Evolutionary conservation across 805 yeast species (phyloP), one percentile per base, ranked within the genome.

Genomic region (Torulaspora quercuum): DNA sequence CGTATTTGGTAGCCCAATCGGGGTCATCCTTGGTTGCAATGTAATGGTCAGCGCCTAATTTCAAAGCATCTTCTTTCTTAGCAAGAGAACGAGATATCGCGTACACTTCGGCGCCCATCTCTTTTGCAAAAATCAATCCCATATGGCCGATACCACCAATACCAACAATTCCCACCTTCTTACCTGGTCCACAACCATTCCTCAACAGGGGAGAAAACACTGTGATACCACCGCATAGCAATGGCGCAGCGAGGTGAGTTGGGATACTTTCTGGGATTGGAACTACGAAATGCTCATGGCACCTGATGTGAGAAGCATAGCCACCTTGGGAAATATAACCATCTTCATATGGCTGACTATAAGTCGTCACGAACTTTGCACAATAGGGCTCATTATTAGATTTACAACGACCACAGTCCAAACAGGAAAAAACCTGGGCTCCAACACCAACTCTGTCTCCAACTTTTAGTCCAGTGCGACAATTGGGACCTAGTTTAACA

Each of bases 371-470:
- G 10, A 47, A 31, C 9, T 67, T 54, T 8, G 57, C 31, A 64
- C 94, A 83, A 66, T 74, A 75, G 45, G 64, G 69, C 48, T 80
- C 82, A 54, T 78, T 70, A 48, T 67, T 69, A 24, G 53, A 44
- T 14, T 67, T 56, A 69, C 88, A 85, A 52, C 76, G 68, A 31
- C 67, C 52, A 64, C 94, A 85, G 10, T 72, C 63, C 37, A 69
- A 59, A 65, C 94, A 84, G 24, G 82, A 66, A 40, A 63, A 65
- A 16, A 71, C 67, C 53, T 75, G 79, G 16, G 92, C 90, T 49
- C 95, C 95, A 33, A 82, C 72, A 37, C 90, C 95, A 17, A 82
- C 92, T 46, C 86, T 69, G 47, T 85, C 80, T 37, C 94, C 95
- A 12, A 80, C 57, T 69, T 74, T 64, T 62, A 69, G 35, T 44